These are phyloP conservation scores for Pholiota conissans DNA, from an alignment of 768 basidiomycete species.

Conservation along the genomic window DNA sequence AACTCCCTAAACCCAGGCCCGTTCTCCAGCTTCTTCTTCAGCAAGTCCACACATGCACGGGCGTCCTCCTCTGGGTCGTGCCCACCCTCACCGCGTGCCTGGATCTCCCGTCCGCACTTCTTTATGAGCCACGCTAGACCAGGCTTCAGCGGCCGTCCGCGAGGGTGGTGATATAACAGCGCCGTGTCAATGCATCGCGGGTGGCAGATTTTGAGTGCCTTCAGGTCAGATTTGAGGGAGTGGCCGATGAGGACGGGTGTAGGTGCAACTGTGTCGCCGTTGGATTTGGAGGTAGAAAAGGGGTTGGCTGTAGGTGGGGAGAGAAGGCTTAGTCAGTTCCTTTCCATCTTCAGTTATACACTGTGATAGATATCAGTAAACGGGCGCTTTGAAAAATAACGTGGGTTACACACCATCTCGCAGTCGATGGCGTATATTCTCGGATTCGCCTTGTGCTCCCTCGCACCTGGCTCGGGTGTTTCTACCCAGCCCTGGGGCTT, in stretches of 20 bases:
- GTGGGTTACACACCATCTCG: slow-evolving; percentile 77
- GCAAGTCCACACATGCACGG: slow-evolving; percentile 79
- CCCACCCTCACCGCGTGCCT: slow-evolving; percentile 78
- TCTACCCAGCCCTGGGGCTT: slow-evolving; percentile 79
- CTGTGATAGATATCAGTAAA: slow-evolving; percentile 36
- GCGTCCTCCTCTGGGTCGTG: slow-evolving; percentile 98
- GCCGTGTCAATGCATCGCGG: slow-evolving; percentile 91
- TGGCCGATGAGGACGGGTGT: slow-evolving; percentile 90
- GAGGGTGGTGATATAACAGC: slow-evolving; percentile 86
- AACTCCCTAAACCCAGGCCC: slow-evolving; percentile 86
- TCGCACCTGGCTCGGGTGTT: slow-evolving; percentile 50
- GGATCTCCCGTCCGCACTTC: slow-evolving; percentile 90
- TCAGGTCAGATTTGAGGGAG: slow-evolving; percentile 93
- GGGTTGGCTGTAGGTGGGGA: slow-evolving; percentile 49
- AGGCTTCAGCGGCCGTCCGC: slow-evolving; percentile 91
- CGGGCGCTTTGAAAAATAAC: not conserved
- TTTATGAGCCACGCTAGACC: slow-evolving; percentile 96
- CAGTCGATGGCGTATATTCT: slow-evolving; percentile 89
- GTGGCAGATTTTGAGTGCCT: slow-evolving; percentile 84
- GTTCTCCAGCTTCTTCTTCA: slow-evolving; percentile 77
- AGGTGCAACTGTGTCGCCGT: slow-evolving; percentile 33
- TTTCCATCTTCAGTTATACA: slow-evolving; percentile 89
- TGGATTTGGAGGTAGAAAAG: slow-evolving; percentile 30
- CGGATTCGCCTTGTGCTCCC: slow-evolving; percentile 35
- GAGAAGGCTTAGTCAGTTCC: slow-evolving; percentile 76